Conservation (phyloP, 306 rosid genomes). For the Cajanus cajan region DNA sequence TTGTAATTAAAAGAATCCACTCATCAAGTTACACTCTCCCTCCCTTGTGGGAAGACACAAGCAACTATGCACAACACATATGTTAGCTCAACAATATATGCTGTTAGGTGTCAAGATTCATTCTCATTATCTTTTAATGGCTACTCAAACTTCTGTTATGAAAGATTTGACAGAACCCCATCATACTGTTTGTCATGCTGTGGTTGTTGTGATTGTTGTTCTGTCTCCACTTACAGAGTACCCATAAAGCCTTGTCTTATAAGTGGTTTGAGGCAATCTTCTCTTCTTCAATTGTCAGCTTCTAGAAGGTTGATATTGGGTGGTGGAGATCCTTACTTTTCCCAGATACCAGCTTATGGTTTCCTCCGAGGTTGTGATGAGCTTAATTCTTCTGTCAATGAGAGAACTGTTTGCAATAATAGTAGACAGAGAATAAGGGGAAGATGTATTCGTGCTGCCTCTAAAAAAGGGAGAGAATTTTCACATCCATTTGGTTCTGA, state of each 20-base stretch:
- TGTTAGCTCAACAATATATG: constrained; percentile 61
- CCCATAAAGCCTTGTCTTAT: constrained; percentile 43
- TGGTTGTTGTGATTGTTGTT: constrained; percentile 51
- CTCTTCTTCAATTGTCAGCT: constrained; percentile 69
- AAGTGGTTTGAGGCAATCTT: constrained; percentile 79
- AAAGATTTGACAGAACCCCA: constrained; percentile 58
- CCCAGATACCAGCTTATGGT: constrained; percentile 45
- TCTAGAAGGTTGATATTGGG: constrained; percentile 70
- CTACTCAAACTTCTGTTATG: constrained; percentile 51
- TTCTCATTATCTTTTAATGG: constrained; percentile 57
- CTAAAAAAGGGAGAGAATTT: constrained; percentile 40
- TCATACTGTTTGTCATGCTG: constrained; percentile 37
- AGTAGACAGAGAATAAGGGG: constrained; percentile 49
- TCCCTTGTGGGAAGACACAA: constrained; percentile 16
- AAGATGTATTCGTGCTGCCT: constrained; percentile 36
- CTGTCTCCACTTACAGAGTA: constrained; percentile 46
- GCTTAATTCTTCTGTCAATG: constrained; percentile 38
- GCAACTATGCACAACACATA: constrained; percentile 52
- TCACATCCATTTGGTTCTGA: constrained; percentile 38
- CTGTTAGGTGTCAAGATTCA: constrained; percentile 51
- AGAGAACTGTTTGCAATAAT: constrained; percentile 41
- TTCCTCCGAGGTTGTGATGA: constrained; percentile 41
- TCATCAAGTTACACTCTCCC: constrained; percentile 34
- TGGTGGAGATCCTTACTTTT: constrained; percentile 40
- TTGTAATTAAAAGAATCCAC: constrained; percentile 27